Base-by-base conservation (phyloP, 192 early-diverging fungal species). In the Piromyces sp. region DNA sequence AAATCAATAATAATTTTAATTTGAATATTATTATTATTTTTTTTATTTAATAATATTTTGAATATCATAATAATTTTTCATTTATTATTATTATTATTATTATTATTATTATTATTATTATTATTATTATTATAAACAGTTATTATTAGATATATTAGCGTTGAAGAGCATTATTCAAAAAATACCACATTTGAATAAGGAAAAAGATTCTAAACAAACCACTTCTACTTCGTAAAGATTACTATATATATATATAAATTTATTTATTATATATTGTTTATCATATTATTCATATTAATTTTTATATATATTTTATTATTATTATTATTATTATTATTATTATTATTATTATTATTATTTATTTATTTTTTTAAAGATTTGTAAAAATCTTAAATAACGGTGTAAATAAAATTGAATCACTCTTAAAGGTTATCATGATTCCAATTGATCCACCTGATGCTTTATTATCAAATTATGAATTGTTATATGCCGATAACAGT, bases 111-210 rank as follows among this genome's bases (percentile, higher is more conserved):
- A 80, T 26, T 17, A 79, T 13, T 29, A 28, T n/a, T 26, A 14
- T 78, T 82, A 22, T 81, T 30, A 29, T 37, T 17, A 9, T 37
- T 16, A 17, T 28, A 19, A 28, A 28, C 38, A 92, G 90, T 92
- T 98, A 87, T 87, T 99, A 3, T 86, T 99, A 17, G 97, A 99
- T 87, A 96, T 94, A 26, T 95, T 98, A 83, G 92, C 96, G 11
- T 86, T 99, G 36, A 98, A 97, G 83, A 94, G 94, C 0, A 87
- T 91, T 17, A 83, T 99, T 40, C 83, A 93, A 37, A 93, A 93
- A 31, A 90, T 97, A 84, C 93, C 94, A 4, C 88, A 85, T 16
- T 87, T 94, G 79, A 92, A 90, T 14, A 81, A 86, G 13, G 91
- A 93, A 30, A 86, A 86, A 26, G 81, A 83, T 15, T 80, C 84